Evolutionary conservation across 768 basidiomycete species (phyloP).

Genomic region (Leccinum broughii): DNA sequence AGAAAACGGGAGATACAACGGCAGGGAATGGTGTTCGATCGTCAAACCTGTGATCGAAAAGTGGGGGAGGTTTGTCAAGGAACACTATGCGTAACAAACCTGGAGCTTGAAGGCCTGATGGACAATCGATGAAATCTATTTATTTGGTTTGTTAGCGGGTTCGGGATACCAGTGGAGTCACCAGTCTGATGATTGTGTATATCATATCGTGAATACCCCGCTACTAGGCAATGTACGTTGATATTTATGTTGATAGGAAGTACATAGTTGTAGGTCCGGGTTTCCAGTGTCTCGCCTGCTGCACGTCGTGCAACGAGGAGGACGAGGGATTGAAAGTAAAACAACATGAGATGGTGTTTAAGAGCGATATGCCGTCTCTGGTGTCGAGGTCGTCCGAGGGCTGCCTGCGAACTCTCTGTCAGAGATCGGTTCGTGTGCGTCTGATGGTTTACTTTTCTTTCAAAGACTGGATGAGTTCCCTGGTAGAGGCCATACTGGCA

Average conservation of each 20-base stretch:
- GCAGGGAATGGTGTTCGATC: constrained; percentile 25
- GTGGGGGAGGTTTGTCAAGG: constrained; percentile 65
- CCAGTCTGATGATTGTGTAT: not conserved
- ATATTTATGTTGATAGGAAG: not conserved
- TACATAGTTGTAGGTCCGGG: constrained; percentile 35
- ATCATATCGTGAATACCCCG: constrained; percentile 1
- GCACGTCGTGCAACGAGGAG: constrained; percentile 71
- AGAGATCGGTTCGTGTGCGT: constrained; percentile 9
- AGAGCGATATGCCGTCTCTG: constrained; percentile 83
- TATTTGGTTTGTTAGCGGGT: not conserved
- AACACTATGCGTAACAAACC: constrained; percentile 29
- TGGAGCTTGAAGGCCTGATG: not conserved
- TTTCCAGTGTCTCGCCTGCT: constrained; percentile 60
- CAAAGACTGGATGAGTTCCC: constrained; percentile 54
- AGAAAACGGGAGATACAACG: too few relatives aligned
- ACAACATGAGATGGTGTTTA: constrained; percentile 82
- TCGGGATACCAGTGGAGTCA: not conserved
- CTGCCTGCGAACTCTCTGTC: constrained; percentile 1
- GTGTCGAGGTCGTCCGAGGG: constrained; percentile 45
- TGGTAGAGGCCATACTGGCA: constrained; percentile 58
- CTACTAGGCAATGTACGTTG: not conserved
- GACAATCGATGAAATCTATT: not conserved
- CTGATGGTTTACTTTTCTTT: constrained; percentile 49
- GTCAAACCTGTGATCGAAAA: constrained; percentile 76
- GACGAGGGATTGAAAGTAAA: constrained; percentile 81